Percentiles rank a stretch among this genome's conserved stretches.
Evolutionary conservation across 306 rosid species (phyloP).

Genomic region (Fragaria vesca): DNA sequence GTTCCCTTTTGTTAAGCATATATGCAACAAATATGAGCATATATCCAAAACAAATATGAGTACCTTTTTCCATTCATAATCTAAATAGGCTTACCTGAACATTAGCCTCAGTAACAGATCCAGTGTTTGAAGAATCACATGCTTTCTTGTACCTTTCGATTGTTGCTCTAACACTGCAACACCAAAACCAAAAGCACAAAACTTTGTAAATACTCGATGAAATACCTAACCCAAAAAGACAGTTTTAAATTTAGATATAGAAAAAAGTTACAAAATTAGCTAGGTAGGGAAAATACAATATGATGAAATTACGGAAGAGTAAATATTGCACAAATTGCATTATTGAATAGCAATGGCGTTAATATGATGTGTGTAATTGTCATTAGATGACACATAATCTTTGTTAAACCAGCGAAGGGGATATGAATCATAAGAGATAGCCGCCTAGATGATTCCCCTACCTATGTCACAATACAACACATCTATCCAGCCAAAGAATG

Average conservation of each 20-base stretch:
- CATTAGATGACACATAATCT: background rate
- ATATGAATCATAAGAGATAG: background rate
- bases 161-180: slow-evolving; percentile 77
- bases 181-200: background rate
- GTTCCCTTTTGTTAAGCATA: background rate
- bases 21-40: too few species aligned
- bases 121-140: slow-evolving; percentile 58
- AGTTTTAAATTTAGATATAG: background rate
- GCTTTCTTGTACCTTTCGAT: slow-evolving; percentile 95
- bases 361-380: background rate
- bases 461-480: background rate
- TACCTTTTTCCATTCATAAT: background rate
- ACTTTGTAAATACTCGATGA: background rate
- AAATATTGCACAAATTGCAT: background rate
- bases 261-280: background rate
- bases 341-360: background rate
- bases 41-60: background rate
- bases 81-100: slow-evolving; percentile 49
- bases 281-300: background rate
- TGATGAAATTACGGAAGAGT: background rate
- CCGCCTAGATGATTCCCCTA: background rate
- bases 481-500: background rate
- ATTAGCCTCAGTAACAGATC: slow-evolving; percentile 76
- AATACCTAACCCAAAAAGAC: background rate
- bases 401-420: background rate